Conservation (phyloP, 75 land plant genomes). For the Larix kaempferi region DNA sequence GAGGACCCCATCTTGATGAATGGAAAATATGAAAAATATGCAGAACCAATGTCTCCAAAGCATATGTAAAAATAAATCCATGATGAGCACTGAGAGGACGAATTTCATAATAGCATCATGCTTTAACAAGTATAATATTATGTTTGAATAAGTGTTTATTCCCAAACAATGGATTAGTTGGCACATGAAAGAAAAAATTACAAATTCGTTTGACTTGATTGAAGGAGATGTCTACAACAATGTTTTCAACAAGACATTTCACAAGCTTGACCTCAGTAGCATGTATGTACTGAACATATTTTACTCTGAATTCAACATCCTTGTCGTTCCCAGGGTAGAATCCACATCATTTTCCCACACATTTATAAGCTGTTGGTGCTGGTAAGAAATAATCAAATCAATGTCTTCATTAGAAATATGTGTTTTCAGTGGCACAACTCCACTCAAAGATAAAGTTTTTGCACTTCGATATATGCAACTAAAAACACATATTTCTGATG, state of each 20-base stretch:
- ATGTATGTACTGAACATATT: slow-evolving; percentile 53
- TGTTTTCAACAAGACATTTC: slow-evolving; percentile 59
- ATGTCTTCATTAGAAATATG: slow-evolving; percentile 84
- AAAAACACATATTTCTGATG: slow-evolving; percentile 77
- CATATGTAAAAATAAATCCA: slow-evolving; percentile 70
- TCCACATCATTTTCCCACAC: slow-evolving; percentile 45
- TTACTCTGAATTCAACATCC: slow-evolving; percentile 55
- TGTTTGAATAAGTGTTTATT: slow-evolving; percentile 65
- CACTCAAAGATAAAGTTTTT: slow-evolving; percentile 79
- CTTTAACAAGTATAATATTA: slow-evolving; percentile 67
- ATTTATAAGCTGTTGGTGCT: slow-evolving; percentile 24
- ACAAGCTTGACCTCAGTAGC: slow-evolving; percentile 73
- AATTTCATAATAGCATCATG: slow-evolving; percentile 82
- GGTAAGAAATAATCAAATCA: slow-evolving; percentile 61
- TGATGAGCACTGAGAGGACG: slow-evolving; percentile 78
- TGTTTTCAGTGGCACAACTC: slow-evolving; percentile 75
- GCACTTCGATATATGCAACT: slow-evolving; percentile 74
- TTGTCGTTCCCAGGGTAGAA: slow-evolving; percentile 42
- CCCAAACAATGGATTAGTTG: slow-evolving; percentile 53
- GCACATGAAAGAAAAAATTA: slow-evolving; percentile 59
- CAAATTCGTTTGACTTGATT: slow-evolving; percentile 65
- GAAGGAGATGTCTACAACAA: slow-evolving; percentile 71
- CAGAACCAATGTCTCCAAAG: slow-evolving; percentile 63
- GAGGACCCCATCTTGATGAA: slow-evolving; percentile 47
- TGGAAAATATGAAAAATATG: slow-evolving; percentile 65